Percentiles rank a stretch among this genome's conserved stretches.
These are phyloP conservation scores for Trichosporon sp. DNA, from an alignment of 1,284 basidiomycete genomes.

Conservation along the genomic window DNA sequence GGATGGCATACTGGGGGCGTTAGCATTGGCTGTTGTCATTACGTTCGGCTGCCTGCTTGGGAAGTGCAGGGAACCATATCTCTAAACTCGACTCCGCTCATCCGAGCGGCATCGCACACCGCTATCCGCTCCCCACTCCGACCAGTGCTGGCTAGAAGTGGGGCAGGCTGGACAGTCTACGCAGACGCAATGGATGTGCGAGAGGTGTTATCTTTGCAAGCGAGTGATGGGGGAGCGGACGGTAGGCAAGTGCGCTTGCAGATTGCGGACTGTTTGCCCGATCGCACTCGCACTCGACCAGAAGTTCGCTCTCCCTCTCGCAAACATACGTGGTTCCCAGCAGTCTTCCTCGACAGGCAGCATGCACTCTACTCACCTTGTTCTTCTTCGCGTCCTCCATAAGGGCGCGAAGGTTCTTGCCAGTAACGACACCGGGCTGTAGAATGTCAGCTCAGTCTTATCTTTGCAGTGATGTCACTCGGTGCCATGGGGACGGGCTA, in stretches of 20 bases:
- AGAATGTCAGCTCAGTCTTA: background rate
- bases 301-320: background rate
- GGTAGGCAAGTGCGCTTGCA: background rate
- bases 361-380: slow-evolving; percentile 55
- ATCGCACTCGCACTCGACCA: background rate
- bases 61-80: background rate
- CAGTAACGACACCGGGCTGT: slow-evolving; percentile 79
- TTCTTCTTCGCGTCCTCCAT: slow-evolving; percentile 80
- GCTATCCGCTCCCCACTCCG: background rate
- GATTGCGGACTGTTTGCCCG: background rate
- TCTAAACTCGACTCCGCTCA: background rate
- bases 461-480: background rate
- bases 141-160: background rate
- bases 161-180: background rate
- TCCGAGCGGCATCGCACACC: background rate
- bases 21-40: slow-evolving; percentile 8
- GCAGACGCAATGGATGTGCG: no score
- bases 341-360: background rate
- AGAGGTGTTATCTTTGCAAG: no score
- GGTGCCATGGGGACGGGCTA: background rate
- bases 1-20: slow-evolving; percentile 66
- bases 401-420: slow-evolving; percentile 78
- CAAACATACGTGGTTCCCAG: background rate
- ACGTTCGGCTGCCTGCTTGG: background rate
- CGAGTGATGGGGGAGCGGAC: no score